Evolutionary conservation across 1,284 basidiomycete genomes (phyloP), one percentile per base, ranked within the genome.

Genomic region (Trametes versicolor): DNA sequence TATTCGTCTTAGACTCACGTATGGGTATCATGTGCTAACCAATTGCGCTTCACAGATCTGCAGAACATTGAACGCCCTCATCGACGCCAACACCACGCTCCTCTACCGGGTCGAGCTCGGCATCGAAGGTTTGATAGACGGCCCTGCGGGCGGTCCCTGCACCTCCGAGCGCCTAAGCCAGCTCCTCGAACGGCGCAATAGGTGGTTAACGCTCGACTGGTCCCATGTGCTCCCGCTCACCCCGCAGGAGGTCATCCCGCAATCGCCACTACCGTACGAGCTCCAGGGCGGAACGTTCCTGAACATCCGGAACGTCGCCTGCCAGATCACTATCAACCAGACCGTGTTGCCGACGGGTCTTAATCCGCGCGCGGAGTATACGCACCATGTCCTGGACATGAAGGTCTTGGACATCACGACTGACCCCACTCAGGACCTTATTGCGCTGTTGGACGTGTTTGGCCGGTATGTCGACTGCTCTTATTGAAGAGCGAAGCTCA

Each of bases 381-480:
- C 17, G 15, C 58, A 17, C 50, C 59, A 48, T 7, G 19, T 19
- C 1, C 53, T 85, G 2, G 81, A 81, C 0, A 60, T 86, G 4
- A 65, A 75, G 8, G 79, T 80, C 34, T 75, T 84, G 47, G 87
- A 89, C 70, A 87, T 89, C 66, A 86, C 85, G 0, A 82, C 87
- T 21, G 88, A 89, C 69, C 86, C 87, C 0, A 81, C 83, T 0
- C 87, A 89, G 69, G 86, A 89, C 69, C 70, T 89, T 47, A 76
- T 89, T 41, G 80, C 82, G 2, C 65, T 85, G 8, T 72, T 88
- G 10, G 80, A 82, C 47, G 19, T 64, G 75, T 72, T n/a, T 70
- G 70, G 36, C 71, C 73, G 51, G 65, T 67, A 25, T 15, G 55
- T 43, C 15, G n/a, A 15, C 9, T n/a, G 29, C 19, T 13, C 2